Base-by-base conservation (phyloP, 164 flowering plant genomes). In the Annona squamosa region DNA sequence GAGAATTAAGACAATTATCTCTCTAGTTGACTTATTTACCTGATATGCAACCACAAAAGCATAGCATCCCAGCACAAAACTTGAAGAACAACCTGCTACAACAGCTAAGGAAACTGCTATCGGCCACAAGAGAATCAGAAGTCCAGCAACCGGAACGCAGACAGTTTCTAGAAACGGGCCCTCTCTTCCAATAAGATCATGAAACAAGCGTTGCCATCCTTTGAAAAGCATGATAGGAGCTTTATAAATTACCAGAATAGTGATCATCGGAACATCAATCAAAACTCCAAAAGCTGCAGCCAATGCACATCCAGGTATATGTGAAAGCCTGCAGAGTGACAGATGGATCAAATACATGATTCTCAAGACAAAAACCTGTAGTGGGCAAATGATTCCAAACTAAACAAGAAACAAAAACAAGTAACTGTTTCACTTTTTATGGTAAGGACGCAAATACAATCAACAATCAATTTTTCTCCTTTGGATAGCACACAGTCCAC, bases 101-200 rank as follows among this genome's bases (percentile, higher is more conserved):
- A 72, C 26, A 47, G 81, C 73, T 45, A 77, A 62, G 64, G 72
- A 9, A 65, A 84, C 87, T 1, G 69, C 76, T 16, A 72, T 63
- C 17, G 85, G 87, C 87, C 87, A 84, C 75, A 84, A 62, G 47
- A 82, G 62, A 59, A 82, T 76, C 37, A 65, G 65, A 63, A 84
- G 78, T 67, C 82, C 85, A n/a, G 84, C 85, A 76, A 84, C 77
- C 46, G 85, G 87, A 48, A 84, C 84, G 66, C 85, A 82, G 45
- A 79, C 75, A 43, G 79, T 76, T 77, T 84, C 84, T 74, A 82
- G 71, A 74, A 80, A 84, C 12, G 85, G 85, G 6, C 82, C 87
- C 12, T 76, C 82, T 70, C 82, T 77, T 56, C 85, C 87, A 56
- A 84, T 71, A 46, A 84, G 81, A 81, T 84, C 87, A 43, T 73